Evolutionary conservation across 108 stramenopile species (phyloP), one percentile per base, ranked within the genome.

Genomic region (Bacterosira constricta): DNA sequence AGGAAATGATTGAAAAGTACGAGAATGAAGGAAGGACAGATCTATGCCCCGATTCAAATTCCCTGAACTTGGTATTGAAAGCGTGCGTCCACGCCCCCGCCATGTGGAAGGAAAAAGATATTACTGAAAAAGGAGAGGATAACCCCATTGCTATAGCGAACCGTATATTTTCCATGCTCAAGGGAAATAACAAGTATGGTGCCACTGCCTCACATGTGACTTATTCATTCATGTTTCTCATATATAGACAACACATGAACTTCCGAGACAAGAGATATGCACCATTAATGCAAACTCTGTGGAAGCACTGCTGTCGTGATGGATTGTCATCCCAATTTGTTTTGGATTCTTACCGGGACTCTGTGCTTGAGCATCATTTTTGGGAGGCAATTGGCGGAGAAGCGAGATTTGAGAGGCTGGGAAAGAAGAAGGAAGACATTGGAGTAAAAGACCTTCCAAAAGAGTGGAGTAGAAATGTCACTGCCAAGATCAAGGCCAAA

Each of bases 221-320:
- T 0, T 79, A 71, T 66, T 61, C 77, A 6, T 79, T 65, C 69
- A 79, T 79, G 77, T 79, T 79, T 25, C n/a, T 44, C 35, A 59
- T 64, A 35, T 79, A 69, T 26, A 70, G 58, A 50, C 64, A 41
- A 6, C 77, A 79, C 41, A 51, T 79, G 77, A 38, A 71, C 45
- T 79, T 71, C 38, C 38, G 38, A 23, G 69, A 79, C 38, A 29
- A 29, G 8, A 63, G 77, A 55, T 71, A 79, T 54, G 34, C 62
- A 20, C 29, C 52, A 32, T 34, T 79, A 52, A 70, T 71, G 47
- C 13, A 15, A 15, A 71, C 39, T 34, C 31, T 79, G 31, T 79
- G 69, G 69, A 45, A 26, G 38, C 64, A 65, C 18, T 79, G 77
- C 63, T 66, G 63, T 26, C 59, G 38, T 12, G 77, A 79, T 61